Evolutionary conservation across 768 basidiomycete genomes (phyloP).

Genomic region (Tylopilus vinaceipallidus): DNA sequence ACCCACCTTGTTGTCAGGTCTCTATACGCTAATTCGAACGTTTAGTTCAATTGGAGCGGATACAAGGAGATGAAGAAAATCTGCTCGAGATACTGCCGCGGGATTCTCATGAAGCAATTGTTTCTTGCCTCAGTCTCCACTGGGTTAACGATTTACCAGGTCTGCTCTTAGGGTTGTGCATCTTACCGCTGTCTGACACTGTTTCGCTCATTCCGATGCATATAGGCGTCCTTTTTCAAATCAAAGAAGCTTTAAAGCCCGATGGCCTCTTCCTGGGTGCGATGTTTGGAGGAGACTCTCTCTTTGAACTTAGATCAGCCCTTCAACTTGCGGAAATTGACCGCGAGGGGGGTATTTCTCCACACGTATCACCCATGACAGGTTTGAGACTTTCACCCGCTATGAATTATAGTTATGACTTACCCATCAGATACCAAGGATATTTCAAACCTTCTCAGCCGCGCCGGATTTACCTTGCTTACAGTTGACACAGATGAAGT

Average conservation of each 20-base stretch:
- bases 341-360: slow-evolving; percentile 94
- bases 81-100: slow-evolving; percentile 62
- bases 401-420: slow-evolving; percentile 3
- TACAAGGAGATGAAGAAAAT: slow-evolving; percentile 82
- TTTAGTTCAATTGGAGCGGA: slow-evolving; percentile 73
- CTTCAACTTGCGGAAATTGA: slow-evolving; percentile 93
- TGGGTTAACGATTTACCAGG: slow-evolving; percentile 99
- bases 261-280: slow-evolving; percentile 95
- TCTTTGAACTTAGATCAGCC: slow-evolving; percentile 94
- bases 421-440: slow-evolving; percentile 74
- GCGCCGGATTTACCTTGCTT: slow-evolving; percentile 90
- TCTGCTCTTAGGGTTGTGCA: slow-evolving; percentile 30
- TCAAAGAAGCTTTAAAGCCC: slow-evolving; percentile 77
- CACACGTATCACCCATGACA: slow-evolving; percentile 96
- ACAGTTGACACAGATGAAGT: slow-evolving; percentile 97
- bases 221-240: slow-evolving; percentile 80
- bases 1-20: neutral
- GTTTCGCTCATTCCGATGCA: neutral
- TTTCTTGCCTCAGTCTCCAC: slow-evolving; percentile 89
- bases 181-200: neutral
- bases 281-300: slow-evolving; percentile 92
- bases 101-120: slow-evolving; percentile 85
- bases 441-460: slow-evolving; percentile 85
- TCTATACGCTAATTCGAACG: slow-evolving; percentile 2
- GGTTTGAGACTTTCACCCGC: slow-evolving; percentile 44